Evolutionary conservation across 345 rosid species (phyloP).

Genomic region (Microcos paniculata): DNA sequence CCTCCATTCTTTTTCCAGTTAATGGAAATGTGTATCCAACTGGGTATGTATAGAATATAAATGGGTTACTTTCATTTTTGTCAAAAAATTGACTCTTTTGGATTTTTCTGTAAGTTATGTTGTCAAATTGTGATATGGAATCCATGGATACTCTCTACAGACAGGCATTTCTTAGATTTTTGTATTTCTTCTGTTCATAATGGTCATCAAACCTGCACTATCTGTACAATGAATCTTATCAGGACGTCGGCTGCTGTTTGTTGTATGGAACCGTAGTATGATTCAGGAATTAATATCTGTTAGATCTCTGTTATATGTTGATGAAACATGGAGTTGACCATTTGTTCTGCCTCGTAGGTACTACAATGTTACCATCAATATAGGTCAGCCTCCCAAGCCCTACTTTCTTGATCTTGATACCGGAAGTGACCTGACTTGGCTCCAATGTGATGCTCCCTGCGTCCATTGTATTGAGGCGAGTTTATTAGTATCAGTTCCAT

Average conservation of each 20-base stretch:
- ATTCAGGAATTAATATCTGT: not conserved
- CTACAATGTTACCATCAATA: conserved; percentile 66
- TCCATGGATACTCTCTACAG: not conserved
- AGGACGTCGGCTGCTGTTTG: not conserved
- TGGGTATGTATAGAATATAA: conserved; percentile 35
- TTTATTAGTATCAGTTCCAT: not conserved
- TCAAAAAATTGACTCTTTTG: too few relatives aligned
- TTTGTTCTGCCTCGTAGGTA: conserved; percentile 42
- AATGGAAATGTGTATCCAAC: conserved; percentile 79
- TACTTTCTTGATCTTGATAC: conserved; percentile 92
- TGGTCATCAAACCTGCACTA: not conserved
- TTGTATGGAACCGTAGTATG: not conserved
- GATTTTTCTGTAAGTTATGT: not conserved
- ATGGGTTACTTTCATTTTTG: not conserved
- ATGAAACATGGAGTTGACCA: not conserved
- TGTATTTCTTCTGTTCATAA: not conserved
- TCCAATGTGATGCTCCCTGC: conserved; percentile 90
- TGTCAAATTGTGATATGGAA: not conserved
- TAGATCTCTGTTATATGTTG: not conserved
- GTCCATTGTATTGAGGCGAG: conserved; percentile 59
- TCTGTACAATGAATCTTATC: not conserved
- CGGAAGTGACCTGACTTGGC: conserved; percentile 98
- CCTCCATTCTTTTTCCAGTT: conserved; percentile 65
- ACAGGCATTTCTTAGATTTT: not conserved
- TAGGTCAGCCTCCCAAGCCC: conserved; percentile 83